Conservation (phyloP, 495 filamentous ascomycete genomes). For the Hypoxylon fragiforme region DNA sequence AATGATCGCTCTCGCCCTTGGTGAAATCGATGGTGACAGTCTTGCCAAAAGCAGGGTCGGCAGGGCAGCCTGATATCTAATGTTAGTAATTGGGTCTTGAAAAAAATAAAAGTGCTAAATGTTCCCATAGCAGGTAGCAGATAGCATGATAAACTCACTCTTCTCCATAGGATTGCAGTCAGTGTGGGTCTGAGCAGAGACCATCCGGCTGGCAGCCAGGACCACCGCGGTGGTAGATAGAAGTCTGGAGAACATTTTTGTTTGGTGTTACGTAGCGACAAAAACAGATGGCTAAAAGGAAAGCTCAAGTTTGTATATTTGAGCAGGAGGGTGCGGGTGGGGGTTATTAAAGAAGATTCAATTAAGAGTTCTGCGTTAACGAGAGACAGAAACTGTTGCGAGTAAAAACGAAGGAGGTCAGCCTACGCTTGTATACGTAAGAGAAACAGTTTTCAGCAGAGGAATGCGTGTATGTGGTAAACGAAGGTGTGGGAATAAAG, state of each 20-base stretch:
- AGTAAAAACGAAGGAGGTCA: conserved; percentile 20
- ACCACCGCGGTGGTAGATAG: conserved; percentile 43
- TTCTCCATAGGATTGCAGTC: conserved; percentile 72
- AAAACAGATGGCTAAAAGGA: neutral
- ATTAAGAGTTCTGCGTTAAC: conserved; percentile 27
- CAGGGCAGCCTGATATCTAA: conserved; percentile 57
- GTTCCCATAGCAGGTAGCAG: neutral
- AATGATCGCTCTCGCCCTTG: conserved; percentile 65
- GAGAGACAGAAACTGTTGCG: conserved; percentile 27
- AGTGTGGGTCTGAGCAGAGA: conserved; percentile 73
- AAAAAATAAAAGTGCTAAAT: too few species aligned
- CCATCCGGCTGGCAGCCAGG: conserved; percentile 49
- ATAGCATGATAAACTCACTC: conserved; percentile 52
- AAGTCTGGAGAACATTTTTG: conserved; percentile 49
- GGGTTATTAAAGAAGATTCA: conserved; percentile 26
- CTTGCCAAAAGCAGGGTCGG: conserved; percentile 71
- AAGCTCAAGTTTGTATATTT: conserved; percentile 5
- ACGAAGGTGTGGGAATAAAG: conserved; percentile 34
- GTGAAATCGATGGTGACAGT: conserved; percentile 82
- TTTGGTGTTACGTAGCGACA: conserved; percentile 1
- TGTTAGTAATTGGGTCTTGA: conserved; percentile 16
- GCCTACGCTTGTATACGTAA: conserved; percentile 24
- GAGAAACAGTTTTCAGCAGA: conserved; percentile 15
- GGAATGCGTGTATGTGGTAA: conserved; percentile 21
- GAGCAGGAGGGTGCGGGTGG: conserved; percentile 1